Percentiles rank a stretch among this genome's conserved stretches.
phyloP scores from a whole-genome alignment of 2,329 filamentous ascomycete genomes.

The Aspergillus oerlinghausenensis region DNA sequence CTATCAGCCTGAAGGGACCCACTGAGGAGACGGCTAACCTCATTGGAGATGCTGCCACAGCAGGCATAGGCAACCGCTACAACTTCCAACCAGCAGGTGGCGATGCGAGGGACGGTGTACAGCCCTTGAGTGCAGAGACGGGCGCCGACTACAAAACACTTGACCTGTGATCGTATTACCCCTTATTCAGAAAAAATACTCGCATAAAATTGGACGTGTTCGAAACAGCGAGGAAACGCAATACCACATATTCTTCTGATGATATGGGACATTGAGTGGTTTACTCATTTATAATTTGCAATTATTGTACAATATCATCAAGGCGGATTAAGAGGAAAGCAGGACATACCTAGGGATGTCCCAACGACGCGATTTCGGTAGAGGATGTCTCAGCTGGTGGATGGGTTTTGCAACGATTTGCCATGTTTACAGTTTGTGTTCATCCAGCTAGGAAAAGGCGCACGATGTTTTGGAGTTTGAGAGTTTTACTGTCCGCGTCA shows the following conservation, averaged over 20 bases:
- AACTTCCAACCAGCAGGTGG: constrained; percentile 36
- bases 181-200: constrained; percentile 2
- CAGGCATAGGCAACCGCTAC: constrained; percentile 36
- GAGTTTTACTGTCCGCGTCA: constrained; percentile 1
- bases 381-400: constrained; percentile 7
- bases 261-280: neutral
- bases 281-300: constrained; percentile 16
- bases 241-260: neutral
- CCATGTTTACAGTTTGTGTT: constrained; percentile 13
- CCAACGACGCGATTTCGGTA: neutral
- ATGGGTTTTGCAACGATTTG: constrained; percentile 16
- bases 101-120: constrained; percentile 27
- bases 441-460: constrained; percentile 27
- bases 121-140: constrained; percentile 38
- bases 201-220: constrained; percentile 1
- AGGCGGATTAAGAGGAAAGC: constrained; percentile 2
- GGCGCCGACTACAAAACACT: constrained; percentile 40
- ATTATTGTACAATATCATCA: constrained; percentile 20
- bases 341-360: neutral
- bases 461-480: constrained; percentile 17
- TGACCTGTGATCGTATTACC: constrained; percentile 32
- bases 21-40: constrained; percentile 38
- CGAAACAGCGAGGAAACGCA: neutral
- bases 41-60: constrained; percentile 30
- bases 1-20: constrained; percentile 38